phyloP scores from a whole-genome alignment of 1,284 basidiomycete genomes.

The Exobasidium rhododendri region DNA sequence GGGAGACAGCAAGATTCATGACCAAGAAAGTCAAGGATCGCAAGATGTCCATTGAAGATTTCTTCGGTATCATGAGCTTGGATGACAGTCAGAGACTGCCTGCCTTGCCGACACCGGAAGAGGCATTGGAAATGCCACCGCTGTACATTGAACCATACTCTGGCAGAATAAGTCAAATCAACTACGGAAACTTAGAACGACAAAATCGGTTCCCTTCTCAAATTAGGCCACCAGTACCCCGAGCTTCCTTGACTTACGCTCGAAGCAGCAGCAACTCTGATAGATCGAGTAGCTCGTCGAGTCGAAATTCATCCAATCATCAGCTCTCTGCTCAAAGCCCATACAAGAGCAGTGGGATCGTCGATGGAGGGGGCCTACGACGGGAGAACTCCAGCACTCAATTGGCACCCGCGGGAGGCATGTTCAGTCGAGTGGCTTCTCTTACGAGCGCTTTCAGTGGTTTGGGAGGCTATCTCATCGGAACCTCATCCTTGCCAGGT shows the following conservation, averaged over 20 bases:
- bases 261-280: conserved; percentile 4
- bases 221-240: conserved; percentile 29
- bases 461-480: conserved; percentile 35
- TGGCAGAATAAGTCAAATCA: neutral
- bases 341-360: neutral
- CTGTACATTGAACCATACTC: conserved; percentile 25
- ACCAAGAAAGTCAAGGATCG: neutral
- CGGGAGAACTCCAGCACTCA: neutral
- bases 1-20: neutral
- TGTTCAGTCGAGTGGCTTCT: conserved; percentile 31
- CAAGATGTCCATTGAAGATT: conserved; percentile 32
- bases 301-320: neutral
- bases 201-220: neutral
- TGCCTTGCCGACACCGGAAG: conserved; percentile 27
- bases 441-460: conserved; percentile 36
- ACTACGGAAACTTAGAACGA: neutral
- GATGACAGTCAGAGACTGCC: conserved; percentile 26
- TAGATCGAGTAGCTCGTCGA: conserved; percentile 7
- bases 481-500: conserved; percentile 10
- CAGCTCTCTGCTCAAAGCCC: neutral
- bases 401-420: conserved; percentile 13
- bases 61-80: conserved; percentile 37
- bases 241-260: conserved; percentile 7
- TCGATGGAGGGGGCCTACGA: neutral
- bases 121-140: conserved; percentile 42